phyloP scores from a whole-genome alignment of 2,329 filamentous ascomycete species.

The Metarhizium brunneum region DNA sequence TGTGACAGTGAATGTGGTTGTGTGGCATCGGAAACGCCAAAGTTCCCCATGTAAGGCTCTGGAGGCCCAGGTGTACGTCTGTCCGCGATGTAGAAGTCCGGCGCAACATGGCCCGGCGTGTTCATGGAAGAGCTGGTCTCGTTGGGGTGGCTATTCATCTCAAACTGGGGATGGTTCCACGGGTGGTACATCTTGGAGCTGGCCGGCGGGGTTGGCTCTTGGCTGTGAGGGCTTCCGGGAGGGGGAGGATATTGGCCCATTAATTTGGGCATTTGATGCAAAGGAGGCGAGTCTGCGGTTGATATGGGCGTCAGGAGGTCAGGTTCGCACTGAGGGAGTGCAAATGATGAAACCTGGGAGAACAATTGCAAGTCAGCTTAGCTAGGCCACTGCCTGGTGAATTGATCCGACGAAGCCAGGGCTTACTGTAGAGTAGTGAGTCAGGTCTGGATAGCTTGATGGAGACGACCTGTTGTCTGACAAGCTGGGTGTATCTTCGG shows the following conservation, averaged over 20 bases:
- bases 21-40: constrained; percentile 23
- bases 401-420: neutral
- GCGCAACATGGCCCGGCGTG: constrained; percentile 24
- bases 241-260: constrained; percentile 30
- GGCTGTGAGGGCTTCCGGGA: constrained; percentile 24
- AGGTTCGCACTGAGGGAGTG: constrained; percentile 29
- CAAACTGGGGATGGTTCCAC: constrained; percentile 29
- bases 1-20: constrained; percentile 16
- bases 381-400: neutral
- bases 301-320: constrained; percentile 44
- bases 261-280: constrained; percentile 34
- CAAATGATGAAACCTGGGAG: constrained; percentile 21
- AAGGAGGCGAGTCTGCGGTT: constrained; percentile 35
- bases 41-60: constrained; percentile 26
- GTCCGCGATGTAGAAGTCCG: constrained; percentile 31
- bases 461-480: constrained; percentile 15
- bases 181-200: constrained; percentile 35
- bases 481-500: constrained; percentile 16
- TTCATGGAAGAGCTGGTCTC: constrained; percentile 38
- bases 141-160: constrained; percentile 30
- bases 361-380: neutral
- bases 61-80: constrained; percentile 27
- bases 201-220: constrained; percentile 39
- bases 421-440: constrained; percentile 24
- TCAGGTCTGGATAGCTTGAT: constrained; percentile 20